Conservation (phyloP, 2,329 filamentous ascomycete genomes). For the Ophiostoma quercus region DNA sequence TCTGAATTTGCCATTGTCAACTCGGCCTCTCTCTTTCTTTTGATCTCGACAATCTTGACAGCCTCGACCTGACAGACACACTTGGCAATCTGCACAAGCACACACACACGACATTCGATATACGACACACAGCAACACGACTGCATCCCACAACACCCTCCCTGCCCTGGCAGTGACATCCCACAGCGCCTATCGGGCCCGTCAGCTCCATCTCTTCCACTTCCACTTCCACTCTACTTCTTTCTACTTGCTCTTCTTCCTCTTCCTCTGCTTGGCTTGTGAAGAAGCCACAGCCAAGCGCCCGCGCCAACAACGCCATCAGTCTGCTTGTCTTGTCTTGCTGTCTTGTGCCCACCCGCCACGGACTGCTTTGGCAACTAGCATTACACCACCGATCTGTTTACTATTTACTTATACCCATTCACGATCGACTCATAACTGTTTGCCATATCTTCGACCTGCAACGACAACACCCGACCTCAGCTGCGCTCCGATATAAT, state of each 20-base stretch:
- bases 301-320: slow-evolving; percentile 10
- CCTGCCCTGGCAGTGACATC: slow-evolving; percentile 1
- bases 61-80: neutral
- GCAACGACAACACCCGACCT: neutral
- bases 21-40: neutral
- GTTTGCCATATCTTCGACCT: neutral
- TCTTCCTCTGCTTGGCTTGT: neutral
- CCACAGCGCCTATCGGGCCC: neutral
- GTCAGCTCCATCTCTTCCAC: neutral
- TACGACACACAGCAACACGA: neutral
- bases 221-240: neutral
- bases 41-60: neutral
- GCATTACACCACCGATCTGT: neutral
- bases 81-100: neutral
- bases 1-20: neutral
- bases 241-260: neutral
- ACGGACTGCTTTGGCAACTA: neutral
- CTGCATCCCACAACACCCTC: neutral
- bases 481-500: neutral
- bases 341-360: neutral
- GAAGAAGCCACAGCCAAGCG: slow-evolving; percentile 9
- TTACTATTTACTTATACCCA: neutral
- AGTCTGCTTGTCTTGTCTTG: slow-evolving; percentile 1
- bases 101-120: neutral
- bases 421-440: neutral